Evolutionary conservation across 2,329 filamentous ascomycete species (phyloP).

Genomic region (Paraconiothyrium sp.): DNA sequence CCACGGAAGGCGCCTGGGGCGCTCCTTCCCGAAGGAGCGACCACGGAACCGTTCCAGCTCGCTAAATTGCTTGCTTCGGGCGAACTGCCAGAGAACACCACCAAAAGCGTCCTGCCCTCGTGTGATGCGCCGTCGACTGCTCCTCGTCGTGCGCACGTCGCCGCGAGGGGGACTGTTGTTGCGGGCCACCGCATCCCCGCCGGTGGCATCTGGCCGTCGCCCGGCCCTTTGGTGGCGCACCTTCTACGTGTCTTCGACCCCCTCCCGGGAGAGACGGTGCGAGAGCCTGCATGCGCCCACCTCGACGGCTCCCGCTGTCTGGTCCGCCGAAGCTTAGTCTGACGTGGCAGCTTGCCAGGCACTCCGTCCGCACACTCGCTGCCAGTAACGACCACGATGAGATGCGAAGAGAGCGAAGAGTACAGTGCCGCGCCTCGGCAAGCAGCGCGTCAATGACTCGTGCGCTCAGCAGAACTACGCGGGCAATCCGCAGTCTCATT

Average conservation of each 20-base stretch:
- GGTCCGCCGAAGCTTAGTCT: conserved; percentile 15
- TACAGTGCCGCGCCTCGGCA: conserved; percentile 9
- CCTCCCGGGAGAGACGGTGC: conserved; percentile 13
- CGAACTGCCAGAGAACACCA: conserved; percentile 1
- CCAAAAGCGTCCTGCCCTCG: not conserved
- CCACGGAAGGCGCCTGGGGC: conserved; percentile 19
- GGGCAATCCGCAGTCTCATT: not conserved
- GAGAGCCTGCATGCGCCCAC: conserved; percentile 15
- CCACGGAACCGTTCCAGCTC: conserved; percentile 6
- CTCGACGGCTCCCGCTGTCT: conserved; percentile 13
- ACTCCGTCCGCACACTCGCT: not conserved
- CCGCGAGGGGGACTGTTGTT: conserved; percentile 4
- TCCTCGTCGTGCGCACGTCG: not conserved
- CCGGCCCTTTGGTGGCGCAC: conserved; percentile 12
- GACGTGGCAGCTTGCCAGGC: conserved; percentile 13
- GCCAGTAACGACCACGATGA: not conserved
- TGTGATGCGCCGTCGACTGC: not conserved
- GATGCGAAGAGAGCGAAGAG: not conserved
- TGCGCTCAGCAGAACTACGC: not conserved
- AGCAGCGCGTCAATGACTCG: conserved; percentile 13
- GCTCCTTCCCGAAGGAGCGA: conserved; percentile 16
- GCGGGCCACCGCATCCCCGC: conserved; percentile 14
- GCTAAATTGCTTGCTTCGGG: not conserved
- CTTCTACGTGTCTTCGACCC: conserved; percentile 19
- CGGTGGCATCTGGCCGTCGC: conserved; percentile 15